phyloP scores from a whole-genome alignment of 1,139 yeast species.

The Zygosaccharomyces pseudobailii region DNA sequence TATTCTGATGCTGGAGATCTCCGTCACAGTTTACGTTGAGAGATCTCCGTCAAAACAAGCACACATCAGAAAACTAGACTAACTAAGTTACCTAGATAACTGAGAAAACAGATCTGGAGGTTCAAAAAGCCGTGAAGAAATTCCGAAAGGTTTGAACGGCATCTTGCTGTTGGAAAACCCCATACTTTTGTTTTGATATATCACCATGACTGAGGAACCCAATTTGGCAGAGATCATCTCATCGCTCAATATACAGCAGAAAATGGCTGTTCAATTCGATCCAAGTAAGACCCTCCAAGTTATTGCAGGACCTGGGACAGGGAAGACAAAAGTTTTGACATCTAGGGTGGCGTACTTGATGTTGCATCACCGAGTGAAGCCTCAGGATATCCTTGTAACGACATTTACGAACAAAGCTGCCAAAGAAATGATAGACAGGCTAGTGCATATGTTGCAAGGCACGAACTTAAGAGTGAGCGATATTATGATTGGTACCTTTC shows the following conservation, averaged over 20 bases:
- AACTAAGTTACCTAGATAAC: neutral
- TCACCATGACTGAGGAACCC: constrained; percentile 7
- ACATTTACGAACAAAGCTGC: constrained; percentile 93
- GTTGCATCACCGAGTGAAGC: constrained; percentile 45
- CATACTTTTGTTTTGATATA: neutral
- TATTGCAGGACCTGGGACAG: constrained; percentile 91
- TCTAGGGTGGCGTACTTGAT: constrained; percentile 72
- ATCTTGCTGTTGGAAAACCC: neutral
- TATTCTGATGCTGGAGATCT: neutral
- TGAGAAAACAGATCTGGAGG: neutral
- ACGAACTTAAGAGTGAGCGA: constrained; percentile 39
- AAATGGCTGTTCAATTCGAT: constrained; percentile 51
- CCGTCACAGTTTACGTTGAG: neutral
- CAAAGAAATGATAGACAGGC: constrained; percentile 66
- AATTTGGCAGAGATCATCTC: constrained; percentile 11
- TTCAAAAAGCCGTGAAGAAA: neutral
- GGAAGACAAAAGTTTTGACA: constrained; percentile 77
- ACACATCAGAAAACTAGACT: neutral
- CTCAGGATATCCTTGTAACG: constrained; percentile 68
- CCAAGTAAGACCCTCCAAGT: constrained; percentile 59
- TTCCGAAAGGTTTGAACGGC: neutral
- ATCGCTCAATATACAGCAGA: constrained; percentile 54
- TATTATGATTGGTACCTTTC: constrained; percentile 79
- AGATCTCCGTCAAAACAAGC: neutral
- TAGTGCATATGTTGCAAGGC: constrained; percentile 40